Evolutionary conservation across 2,329 filamentous ascomycete genomes (phyloP).

Genomic region (Aspergillus sp.): DNA sequence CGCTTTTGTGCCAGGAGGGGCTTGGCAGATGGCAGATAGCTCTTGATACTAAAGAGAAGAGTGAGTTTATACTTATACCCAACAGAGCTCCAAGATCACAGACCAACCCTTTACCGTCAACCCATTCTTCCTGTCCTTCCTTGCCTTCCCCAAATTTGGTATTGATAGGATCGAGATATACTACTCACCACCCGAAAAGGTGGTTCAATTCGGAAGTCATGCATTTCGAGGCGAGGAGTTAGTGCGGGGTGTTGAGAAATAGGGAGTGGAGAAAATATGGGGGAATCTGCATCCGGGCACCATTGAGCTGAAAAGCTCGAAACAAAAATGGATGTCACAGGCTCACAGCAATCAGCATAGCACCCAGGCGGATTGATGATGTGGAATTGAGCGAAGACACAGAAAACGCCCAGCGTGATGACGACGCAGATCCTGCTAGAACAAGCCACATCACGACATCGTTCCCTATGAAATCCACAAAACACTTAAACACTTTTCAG

Average conservation of each 20-base stretch:
- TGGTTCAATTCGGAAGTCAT: background rate
- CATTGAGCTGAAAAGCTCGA: background rate
- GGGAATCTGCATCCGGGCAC: background rate
- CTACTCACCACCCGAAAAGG: conserved; percentile 65
- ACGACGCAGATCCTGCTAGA: background rate
- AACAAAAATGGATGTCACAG: background rate
- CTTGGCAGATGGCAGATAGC: conserved; percentile 69
- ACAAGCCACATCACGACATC: background rate
- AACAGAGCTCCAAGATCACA: background rate
- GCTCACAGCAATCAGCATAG: background rate
- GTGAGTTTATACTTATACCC: background rate
- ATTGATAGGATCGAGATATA: conserved; percentile 68
- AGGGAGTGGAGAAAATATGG: background rate
- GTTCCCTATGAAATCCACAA: too few relatives aligned
- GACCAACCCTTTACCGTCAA: conserved; percentile 63
- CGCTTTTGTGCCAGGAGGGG: conserved; percentile 71
- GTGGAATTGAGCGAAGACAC: too few relatives aligned
- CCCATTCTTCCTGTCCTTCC: conserved; percentile 55
- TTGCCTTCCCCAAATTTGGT: conserved; percentile 57
- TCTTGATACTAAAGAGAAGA: conserved; percentile 60
- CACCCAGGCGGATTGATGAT: too few relatives aligned
- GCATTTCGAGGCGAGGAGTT: background rate
- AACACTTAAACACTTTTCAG: too few relatives aligned
- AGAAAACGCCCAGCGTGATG: too few relatives aligned
- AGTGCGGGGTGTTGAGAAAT: background rate